phyloP scores from a whole-genome alignment of 129 eudicot species.

The Ambrosia trifida region DNA sequence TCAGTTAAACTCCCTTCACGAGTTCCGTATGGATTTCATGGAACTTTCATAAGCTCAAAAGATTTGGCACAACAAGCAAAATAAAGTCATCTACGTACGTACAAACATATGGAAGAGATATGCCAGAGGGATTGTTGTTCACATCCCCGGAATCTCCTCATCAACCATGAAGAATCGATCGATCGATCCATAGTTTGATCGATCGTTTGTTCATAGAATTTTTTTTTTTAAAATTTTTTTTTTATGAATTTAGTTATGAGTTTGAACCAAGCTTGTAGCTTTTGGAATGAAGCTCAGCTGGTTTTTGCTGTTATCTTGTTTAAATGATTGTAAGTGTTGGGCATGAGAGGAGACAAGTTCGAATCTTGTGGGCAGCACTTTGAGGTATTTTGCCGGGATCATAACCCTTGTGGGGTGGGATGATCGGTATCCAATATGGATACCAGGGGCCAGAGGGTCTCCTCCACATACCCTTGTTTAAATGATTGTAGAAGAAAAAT shows the following conservation, averaged over 20 bases:
- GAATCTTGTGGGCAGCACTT: no score
- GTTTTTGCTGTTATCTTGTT: slow-evolving; percentile 49
- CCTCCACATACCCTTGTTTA: no score
- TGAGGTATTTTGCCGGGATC: no score
- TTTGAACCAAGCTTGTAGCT: slow-evolving; percentile 51
- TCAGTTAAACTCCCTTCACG: slow-evolving; percentile 47
- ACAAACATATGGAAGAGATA: slow-evolving; percentile 10
- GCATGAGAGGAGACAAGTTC: no score
- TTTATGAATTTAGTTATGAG: not conserved
- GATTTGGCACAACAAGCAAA: slow-evolving; percentile 47
- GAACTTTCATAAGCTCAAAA: slow-evolving; percentile 51
- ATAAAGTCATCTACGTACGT: not conserved
- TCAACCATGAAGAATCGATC: not conserved
- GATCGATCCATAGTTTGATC: not conserved
- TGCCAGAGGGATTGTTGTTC: slow-evolving; percentile 41
- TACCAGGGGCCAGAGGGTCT: no score
- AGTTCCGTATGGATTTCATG: slow-evolving; percentile 68
- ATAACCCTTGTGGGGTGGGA: no score
- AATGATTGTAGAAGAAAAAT: slow-evolving; percentile 5
- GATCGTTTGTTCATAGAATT: not conserved
- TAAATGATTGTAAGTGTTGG: slow-evolving; percentile 12
- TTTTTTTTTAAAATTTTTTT: slow-evolving; percentile 17
- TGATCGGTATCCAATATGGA: no score
- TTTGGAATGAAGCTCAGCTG: slow-evolving; percentile 60
- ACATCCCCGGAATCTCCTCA: slow-evolving; percentile 51